Evolutionary conservation across 805 yeast species (phyloP), one percentile per base, ranked within the genome.

Genomic region (Lachancea thermotolerans): DNA sequence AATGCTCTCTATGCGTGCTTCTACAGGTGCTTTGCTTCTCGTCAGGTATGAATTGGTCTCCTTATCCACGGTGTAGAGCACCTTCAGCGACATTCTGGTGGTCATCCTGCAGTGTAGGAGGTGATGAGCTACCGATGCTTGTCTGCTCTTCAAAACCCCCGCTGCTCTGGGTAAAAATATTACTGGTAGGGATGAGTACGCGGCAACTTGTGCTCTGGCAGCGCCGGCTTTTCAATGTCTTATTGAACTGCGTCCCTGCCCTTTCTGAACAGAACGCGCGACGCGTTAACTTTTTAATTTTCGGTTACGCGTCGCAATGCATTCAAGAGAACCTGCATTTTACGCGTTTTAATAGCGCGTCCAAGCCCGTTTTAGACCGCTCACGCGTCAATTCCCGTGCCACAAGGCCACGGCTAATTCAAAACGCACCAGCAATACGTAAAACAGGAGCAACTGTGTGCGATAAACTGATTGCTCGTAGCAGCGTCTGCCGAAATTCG

Each of bases 41-140:
- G 69, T 60, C 27, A 65, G 40, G 44, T 60, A 65, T 12, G 55
- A 53, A 12, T 59, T 53, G 1, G 59, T 52, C 21, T 52, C 56
- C 33, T 56, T 59, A 34, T 60, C 69, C 39, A 63, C 46, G 29
- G 64, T 49, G 44, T 57, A 62, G 47, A 66, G 50, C 44, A 68
- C 54, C 53, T 62, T 62, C 51, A 68, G 49, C 41, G 65, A 50
- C 64, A 66, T 61, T 28, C 27, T 39, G 4, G 54, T 48, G 10
- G 52, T 33, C 27, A 53, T 56, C 28, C 14, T 30, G 33, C 14
- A 30, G 12, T 14, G 33, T 14, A 30, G 33, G 25, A 21, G 25
- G 25, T 7, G 25, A 21, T 21, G 25, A 21, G 25, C 25, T 21
- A 21, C 25, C 25, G 7, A 21, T 21, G 25, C 25, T 21, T 21